Conservation (phyloP, 75 land plant genomes). For the Cryptomeria japonica region DNA sequence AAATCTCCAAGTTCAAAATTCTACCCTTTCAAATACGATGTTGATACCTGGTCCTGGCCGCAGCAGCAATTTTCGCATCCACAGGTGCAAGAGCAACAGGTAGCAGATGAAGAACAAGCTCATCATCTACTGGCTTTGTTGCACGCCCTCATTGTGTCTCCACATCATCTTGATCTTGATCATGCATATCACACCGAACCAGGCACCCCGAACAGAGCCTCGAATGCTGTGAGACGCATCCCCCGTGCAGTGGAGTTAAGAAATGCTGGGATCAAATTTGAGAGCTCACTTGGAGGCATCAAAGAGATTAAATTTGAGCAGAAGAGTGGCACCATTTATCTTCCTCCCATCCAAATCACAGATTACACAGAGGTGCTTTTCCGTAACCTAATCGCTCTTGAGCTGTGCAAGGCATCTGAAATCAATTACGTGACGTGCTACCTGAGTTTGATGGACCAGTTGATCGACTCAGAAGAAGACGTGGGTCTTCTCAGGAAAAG, state of each 20-base stretch:
- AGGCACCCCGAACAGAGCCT: no score
- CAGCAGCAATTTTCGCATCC: no score
- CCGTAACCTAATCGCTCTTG: conserved; percentile 64
- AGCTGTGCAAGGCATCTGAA: conserved; percentile 49
- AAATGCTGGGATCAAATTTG: conserved; percentile 47
- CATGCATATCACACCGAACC: no score
- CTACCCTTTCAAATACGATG: no score
- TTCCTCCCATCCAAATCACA: conserved; percentile 31
- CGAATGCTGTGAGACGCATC: no score
- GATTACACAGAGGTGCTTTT: conserved; percentile 56
- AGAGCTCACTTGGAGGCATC: conserved; percentile 35
- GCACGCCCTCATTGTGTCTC: not conserved
- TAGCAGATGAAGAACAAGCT: not conserved
- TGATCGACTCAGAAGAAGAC: no score
- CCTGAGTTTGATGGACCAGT: no score
- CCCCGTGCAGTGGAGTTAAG: not conserved
- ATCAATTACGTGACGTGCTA: conserved; percentile 26
- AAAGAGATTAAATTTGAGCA: conserved; percentile 45
- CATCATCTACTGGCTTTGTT: not conserved
- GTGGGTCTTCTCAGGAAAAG: no score
- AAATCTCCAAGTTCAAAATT: no score
- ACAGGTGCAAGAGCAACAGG: no score
- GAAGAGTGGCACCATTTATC: conserved; percentile 38
- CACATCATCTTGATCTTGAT: not conserved
- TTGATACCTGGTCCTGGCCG: no score